Percentiles rank a stretch among this genome's conserved stretches.
phyloP scores from a whole-genome alignment of 768 basidiomycete genomes.

The Gloeostereum incarnatum region DNA sequence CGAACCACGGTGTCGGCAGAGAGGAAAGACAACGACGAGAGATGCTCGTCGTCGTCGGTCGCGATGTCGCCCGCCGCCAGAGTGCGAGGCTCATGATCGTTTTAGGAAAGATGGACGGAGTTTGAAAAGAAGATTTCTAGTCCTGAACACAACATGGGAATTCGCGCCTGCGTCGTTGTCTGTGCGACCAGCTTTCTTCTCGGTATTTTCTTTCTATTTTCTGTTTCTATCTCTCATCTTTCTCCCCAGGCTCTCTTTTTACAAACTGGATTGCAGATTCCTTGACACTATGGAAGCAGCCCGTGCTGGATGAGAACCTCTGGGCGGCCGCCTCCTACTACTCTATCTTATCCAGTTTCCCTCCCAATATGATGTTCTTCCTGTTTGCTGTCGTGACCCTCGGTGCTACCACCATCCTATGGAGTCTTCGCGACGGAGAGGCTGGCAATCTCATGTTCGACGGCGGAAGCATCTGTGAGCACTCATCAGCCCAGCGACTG shows the following conservation, averaged over 20 bases:
- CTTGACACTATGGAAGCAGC: constrained; percentile 81
- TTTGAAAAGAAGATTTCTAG: constrained; percentile 3
- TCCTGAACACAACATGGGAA: constrained; percentile 38
- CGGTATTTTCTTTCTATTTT: constrained; percentile 33
- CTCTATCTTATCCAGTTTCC: constrained; percentile 62
- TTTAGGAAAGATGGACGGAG: no score
- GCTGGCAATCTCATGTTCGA: constrained; percentile 90
- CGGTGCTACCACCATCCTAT: constrained; percentile 61
- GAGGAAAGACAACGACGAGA: constrained; percentile 9
- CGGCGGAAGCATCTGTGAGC: constrained; percentile 78
- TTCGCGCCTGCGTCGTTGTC: constrained; percentile 67
- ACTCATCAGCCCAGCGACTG: background rate
- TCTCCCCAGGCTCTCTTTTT: constrained; percentile 57
- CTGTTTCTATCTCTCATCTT: constrained; percentile 1
- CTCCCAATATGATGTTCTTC: constrained; percentile 45
- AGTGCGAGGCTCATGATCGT: no score
- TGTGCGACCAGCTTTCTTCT: constrained; percentile 75
- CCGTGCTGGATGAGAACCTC: constrained; percentile 74
- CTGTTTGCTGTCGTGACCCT: constrained; percentile 45
- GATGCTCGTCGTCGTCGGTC: background rate
- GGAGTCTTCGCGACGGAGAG: constrained; percentile 68
- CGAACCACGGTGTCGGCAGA: constrained; percentile 66
- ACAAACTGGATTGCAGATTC: constrained; percentile 95
- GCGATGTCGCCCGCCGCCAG: no score
- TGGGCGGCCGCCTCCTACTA: constrained; percentile 83